Evolutionary conservation across 2,329 filamentous ascomycete species (phyloP), one percentile per base, ranked within the genome.

Genomic region (Claviceps citrina): DNA sequence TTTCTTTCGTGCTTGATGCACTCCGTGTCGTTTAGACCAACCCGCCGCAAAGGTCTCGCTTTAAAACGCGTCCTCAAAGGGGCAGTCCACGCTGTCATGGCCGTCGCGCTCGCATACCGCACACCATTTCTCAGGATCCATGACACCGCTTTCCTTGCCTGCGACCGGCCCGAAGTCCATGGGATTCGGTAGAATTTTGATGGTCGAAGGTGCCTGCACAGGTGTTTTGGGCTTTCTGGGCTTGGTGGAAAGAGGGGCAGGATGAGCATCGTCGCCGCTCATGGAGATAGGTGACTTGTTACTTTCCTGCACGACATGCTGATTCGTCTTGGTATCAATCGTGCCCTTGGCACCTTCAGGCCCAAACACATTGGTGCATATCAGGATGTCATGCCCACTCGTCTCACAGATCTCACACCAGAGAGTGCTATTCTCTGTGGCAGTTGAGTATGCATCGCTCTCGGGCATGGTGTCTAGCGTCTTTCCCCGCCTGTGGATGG

Each of bases 341-440:
- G 54, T 51, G 44, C 49, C 49, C 50, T 62, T 61, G 38, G 49
- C 49, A 26, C 58, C 55, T 20, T 64, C 64, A 7, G 64, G 55
- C 2, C 71, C 77, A 58, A 84, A 89, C 78, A 94, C 91, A 58
- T 85, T 89, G 39, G 83, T 86, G 68, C 89, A 96, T 18, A 84
- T 93, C 42, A 96, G 67, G 44, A 96, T 94, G 52, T 96, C 89
- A 55, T 96, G 89, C 13, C 89, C 87, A 35, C 76, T 72, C 26
- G 83, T 84, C 64, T 95, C 87, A 63, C 89, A 96, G 46, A 96
- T 91, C 62, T 96, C 91, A 61, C 89, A 96, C 82, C 84, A 93
- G 46, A 87, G 70, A 13, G 70, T 74, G 56, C 76, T 82, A 51
- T 70, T 78, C 55, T 86, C 83, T 30, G 81, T 84, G 18, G 75